These are phyloP conservation scores for Coemansia sp. DNA, from an alignment of 192 early-diverging fungal genomes.

Conservation along the genomic window DNA sequence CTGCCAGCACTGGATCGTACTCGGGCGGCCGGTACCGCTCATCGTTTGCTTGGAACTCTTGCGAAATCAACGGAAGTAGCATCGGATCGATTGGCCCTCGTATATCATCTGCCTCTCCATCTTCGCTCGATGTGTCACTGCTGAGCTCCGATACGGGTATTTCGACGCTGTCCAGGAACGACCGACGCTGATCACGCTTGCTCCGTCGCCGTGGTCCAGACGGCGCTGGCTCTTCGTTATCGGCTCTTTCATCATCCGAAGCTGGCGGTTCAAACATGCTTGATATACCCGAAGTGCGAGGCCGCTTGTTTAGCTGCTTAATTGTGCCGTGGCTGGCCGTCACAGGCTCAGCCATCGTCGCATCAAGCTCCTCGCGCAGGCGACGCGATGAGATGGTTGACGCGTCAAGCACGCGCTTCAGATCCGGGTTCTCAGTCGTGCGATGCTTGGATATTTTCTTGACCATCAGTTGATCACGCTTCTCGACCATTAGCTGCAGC, in stretches of 20 bases:
- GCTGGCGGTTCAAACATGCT: slow-evolving; percentile 21
- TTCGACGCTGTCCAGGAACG: slow-evolving; percentile 42
- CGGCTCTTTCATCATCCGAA: not conserved
- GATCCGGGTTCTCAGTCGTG: slow-evolving; percentile 28
- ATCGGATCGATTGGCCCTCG: not conserved
- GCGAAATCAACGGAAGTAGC: slow-evolving; percentile 19
- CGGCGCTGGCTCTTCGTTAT: slow-evolving; percentile 5
- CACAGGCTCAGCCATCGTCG: slow-evolving; percentile 6
- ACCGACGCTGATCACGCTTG: slow-evolving; percentile 20
- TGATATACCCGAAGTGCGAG: slow-evolving; percentile 22
- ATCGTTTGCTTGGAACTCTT: slow-evolving; percentile 36
- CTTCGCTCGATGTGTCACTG: slow-evolving; percentile 10
- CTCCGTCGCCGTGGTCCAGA: not conserved
- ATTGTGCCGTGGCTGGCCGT: slow-evolving; percentile 33
- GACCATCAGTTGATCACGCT: slow-evolving; percentile 36
- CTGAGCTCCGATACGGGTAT: slow-evolving; percentile 26
- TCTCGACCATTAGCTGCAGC: slow-evolving; percentile 21
- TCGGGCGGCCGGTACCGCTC: slow-evolving; percentile 2
- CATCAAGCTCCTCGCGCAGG: slow-evolving; percentile 42
- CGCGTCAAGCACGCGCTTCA: slow-evolving; percentile 40
- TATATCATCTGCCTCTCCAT: not conserved
- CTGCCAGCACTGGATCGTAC: slow-evolving; percentile 11
- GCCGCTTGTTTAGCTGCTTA: slow-evolving; percentile 36
- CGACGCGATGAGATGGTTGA: slow-evolving; percentile 36
- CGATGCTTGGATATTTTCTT: slow-evolving; percentile 16